Evolutionary conservation across 306 rosid species (phyloP), one percentile per base, ranked within the genome.

Genomic region (Quercus rubra): DNA sequence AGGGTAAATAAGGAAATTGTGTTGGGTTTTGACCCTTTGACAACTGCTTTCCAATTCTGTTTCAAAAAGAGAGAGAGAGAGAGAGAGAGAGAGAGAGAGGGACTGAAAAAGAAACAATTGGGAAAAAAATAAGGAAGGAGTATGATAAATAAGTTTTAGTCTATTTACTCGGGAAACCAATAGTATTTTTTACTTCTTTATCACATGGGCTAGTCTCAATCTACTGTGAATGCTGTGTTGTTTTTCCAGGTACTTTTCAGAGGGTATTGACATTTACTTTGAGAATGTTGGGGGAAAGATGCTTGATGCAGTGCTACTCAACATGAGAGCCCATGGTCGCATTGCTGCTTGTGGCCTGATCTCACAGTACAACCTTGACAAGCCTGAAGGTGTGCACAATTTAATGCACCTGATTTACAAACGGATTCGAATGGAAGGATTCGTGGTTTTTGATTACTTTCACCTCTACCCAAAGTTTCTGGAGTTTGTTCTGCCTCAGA

Each of bases 311-410:
- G 62, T 57, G 4, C 62, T 57, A 8, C 25, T 57, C 8, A 57
- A 57, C 62, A n/a, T 57, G 62, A 57, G 62, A 19, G 3, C 9
- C 20, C 62, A n/a, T 57, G 62, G 62, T 21, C 62, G 27, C 25
- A 57, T 57, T 57, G 62, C 18, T 21, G 13, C 9, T 62, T 11
- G 28, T 23, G 20, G 85, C 52, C 81, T 85, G 88, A 85, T 85
- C 57, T 85, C 88, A 11, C 85, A 81, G 76, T 81, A 85, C 85
- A 81, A 85, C 33, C 80, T 85, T 10, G 80, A 74, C 13, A 35
- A 85, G 78, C 59, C 46, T 3, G 85, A 85, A 72, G 85, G 85
- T 0, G 81, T 81, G 3, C 85, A 78, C 3, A 85, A 85, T 49
- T 35, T 85, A 13, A 17, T 19, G 46, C 3, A 6, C 31, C 38